Evolutionary conservation across 1,139 yeast genomes (phyloP), one percentile per base, ranked within the genome.

Genomic region (Zygotorulaspora mrakii): DNA sequence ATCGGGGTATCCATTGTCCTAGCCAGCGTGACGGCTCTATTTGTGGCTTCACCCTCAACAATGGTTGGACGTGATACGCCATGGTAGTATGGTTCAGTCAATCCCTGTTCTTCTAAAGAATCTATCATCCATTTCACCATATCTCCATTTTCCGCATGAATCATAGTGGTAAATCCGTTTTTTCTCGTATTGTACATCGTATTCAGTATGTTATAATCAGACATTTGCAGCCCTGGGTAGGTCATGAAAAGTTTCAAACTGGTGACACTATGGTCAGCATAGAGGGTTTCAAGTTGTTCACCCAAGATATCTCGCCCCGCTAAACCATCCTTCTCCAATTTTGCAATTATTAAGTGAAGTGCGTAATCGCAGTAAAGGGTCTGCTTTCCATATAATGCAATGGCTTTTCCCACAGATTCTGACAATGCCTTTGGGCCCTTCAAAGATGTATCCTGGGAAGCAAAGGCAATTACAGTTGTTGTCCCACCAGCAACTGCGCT

Each of bases 401-500:
- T 58, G 10, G 55, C 49, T 3, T 70, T 69, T 36, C 53, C 46
- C n/a, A 66, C 59, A 17, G 66, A 54, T 13, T 56, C 39, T 7
- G 54, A 43, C 12, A 54, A 49, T 22, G 62, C 61, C 38, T 60
- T 62, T 11, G 62, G 59, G 4, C 50, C 50, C 8, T 26, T 41
- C 23, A 34, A 23, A 3, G 42, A 17, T n/a, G 20, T 26, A 28
- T 47, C 45, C 46, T 70, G 75, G 17, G 67, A 59, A 16, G 74
- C 74, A 61, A 71, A 67, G 10, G 69, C 65, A 40, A 70, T 55
- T 34, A 71, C 57, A 0, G 74, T 65, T 4, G 76, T 71, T 2
- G 74, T 71, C 9, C 76, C 76, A 28, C 76, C 76, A 6, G 77
- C 70, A 12, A 80, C 75, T 1, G 83, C 82, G 13, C 80, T 73